Evolutionary conservation across 1,284 basidiomycete genomes (phyloP).

Genomic region (Trametes versicolor): DNA sequence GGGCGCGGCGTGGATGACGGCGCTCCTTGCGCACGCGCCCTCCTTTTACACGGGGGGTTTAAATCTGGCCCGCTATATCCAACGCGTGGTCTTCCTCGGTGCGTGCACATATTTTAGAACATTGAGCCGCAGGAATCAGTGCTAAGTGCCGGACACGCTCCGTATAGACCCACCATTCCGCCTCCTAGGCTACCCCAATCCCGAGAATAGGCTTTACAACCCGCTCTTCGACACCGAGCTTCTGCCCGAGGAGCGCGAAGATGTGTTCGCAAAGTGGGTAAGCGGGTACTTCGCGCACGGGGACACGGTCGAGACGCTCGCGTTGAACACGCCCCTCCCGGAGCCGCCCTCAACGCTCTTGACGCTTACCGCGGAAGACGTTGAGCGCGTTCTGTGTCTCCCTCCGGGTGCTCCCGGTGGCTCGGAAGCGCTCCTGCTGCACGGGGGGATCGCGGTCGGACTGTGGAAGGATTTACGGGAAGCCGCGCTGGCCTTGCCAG

Average conservation of each 20-base stretch:
- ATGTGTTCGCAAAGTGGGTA: slow-evolving; percentile 19
- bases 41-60: neutral
- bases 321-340: neutral
- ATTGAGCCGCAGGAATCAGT: too few relatives aligned
- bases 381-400: neutral
- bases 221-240: slow-evolving; percentile 14
- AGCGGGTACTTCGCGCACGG: slow-evolving; percentile 30
- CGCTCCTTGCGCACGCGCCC: slow-evolving; percentile 21
- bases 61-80: neutral
- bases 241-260: neutral
- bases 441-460: neutral
- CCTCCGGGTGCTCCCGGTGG: slow-evolving; percentile 8
- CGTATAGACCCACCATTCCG: neutral
- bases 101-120: too few relatives aligned
- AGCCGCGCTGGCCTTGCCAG: slow-evolving; percentile 8
- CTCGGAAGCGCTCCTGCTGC: slow-evolving; percentile 20
- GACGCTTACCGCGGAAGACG: slow-evolving; percentile 17
- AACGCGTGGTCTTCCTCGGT: slow-evolving; percentile 23
- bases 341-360: slow-evolving; percentile 16
- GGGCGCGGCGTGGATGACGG: slow-evolving; percentile 21
- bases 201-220: slow-evolving; percentile 15
- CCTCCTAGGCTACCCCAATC: slow-evolving; percentile 4
- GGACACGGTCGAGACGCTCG: slow-evolving; percentile 17
- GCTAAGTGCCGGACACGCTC: too few relatives aligned
- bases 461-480: slow-evolving; percentile 12